These are phyloP conservation scores for Anastatica hierochuntica DNA, from an alignment of 345 rosid genomes.

Conservation along the genomic window DNA sequence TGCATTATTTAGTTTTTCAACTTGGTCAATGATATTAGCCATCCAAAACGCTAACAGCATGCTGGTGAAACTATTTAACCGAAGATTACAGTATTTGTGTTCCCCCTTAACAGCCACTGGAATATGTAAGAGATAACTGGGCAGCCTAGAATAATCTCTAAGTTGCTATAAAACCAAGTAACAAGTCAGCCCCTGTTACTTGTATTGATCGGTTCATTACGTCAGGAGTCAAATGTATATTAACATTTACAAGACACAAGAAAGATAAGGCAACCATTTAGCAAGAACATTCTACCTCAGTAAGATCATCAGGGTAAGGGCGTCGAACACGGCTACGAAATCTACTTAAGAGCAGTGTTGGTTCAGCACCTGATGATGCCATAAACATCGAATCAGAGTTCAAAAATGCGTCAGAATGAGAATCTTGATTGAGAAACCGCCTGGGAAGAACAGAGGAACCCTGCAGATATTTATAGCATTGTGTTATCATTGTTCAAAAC, in stretches of 20 bases:
- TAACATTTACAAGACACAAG: too few relatives aligned
- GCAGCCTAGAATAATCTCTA: too few relatives aligned
- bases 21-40: slow-evolving; percentile 6
- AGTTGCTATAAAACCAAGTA: too few relatives aligned
- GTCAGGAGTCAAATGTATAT: too few relatives aligned
- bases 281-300: slow-evolving; percentile 43
- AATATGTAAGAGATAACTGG: too few relatives aligned
- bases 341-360: slow-evolving; percentile 40
- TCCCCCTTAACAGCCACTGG: too few relatives aligned
- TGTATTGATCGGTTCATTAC: too few relatives aligned
- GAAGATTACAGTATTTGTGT: too few relatives aligned
- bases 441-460: slow-evolving; percentile 32
- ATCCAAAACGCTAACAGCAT: too few relatives aligned
- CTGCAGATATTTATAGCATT: slow-evolving; percentile 33
- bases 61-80: too few relatives aligned
- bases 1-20: slow-evolving; percentile 3
- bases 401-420: slow-evolving; percentile 29
- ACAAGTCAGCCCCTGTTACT: too few relatives aligned
- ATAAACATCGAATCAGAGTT: slow-evolving; percentile 34
- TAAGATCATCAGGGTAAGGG: slow-evolving; percentile 77
- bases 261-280: neutral
- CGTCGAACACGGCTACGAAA: slow-evolving; percentile 47
- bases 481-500: slow-evolving; percentile 1
- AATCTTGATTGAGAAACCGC: slow-evolving; percentile 35
- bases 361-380: slow-evolving; percentile 29